Base-by-base conservation (phyloP, 768 basidiomycete species). In the Leccinum ochraceum region DNA sequence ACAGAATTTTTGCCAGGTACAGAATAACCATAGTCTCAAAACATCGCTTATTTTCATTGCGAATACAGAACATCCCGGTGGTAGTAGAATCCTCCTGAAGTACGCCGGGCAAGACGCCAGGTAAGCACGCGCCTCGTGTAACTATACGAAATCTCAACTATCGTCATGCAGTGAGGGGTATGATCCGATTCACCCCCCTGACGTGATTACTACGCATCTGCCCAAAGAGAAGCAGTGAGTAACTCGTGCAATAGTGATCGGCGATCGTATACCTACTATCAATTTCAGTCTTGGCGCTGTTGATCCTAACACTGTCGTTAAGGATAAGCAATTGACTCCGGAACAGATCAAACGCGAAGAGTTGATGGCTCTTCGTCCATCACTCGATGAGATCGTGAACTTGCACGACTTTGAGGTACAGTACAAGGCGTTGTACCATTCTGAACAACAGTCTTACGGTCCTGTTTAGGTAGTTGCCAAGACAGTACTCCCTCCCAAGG, bases 391-490 rank as follows among this genome's bases (percentile, higher is more conserved):
- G 72, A 87, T 95, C 54, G 76, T 96, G 30, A 94, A 91, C 67
- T 71, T 97, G 69, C 94, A 96, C 74, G 94, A 96, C 75, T 95
- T 97, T 68, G 95, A 97, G 81, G 92, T 84, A 54, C 13, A 75
- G 92, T 84, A 54, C n/a, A 76, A 63, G 20, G 30, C 20, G 2
- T 22, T n/a, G 9, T 6, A 34, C 11, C 9, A 36, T 14, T n/a
- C 37, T 39, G 11, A 6, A 6, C 2, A 24, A 17, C 22, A 10
- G 5, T 37, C 51, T 44, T 17, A 61, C 65, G 49, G 54, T 56
- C 30, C 62, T 54, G 13, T 54, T 24, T 26, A 92, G 89, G 83
- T 88, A 11, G 86, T 97, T 53, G 94, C 94, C 9, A 90, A 83
- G 73, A 78, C 80, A 61, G 86, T 91, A 7, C 87, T 98, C 78